Evolutionary conservation across 1,139 yeast species (phyloP).

Genomic region (Groenewaldozyma auringiensis): DNA sequence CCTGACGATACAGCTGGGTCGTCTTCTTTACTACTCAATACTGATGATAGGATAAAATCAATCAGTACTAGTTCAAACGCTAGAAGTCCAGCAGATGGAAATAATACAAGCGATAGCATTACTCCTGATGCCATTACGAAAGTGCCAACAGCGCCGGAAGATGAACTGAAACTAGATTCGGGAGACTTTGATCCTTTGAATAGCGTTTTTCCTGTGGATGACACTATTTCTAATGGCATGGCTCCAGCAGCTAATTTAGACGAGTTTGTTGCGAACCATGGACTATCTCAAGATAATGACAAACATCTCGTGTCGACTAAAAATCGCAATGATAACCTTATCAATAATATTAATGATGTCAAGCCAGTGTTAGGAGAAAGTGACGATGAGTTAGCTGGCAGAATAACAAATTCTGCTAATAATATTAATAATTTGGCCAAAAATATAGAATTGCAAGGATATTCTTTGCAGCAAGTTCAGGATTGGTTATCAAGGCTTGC

Average conservation of each 20-base stretch:
- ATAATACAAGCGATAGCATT: too few species aligned
- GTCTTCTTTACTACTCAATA: neutral
- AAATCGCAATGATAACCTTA: neutral
- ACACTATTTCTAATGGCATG: neutral
- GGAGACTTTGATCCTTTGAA: neutral
- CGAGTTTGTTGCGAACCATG: neutral
- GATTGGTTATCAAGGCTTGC: constrained; percentile 28
- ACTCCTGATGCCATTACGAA: too few species aligned
- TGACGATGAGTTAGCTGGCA: constrained; percentile 11
- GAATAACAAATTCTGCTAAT: constrained; percentile 9
- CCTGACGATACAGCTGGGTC: neutral
- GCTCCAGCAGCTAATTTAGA: neutral
- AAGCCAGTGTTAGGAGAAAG: neutral
- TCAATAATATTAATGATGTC: neutral
- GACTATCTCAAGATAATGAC: neutral
- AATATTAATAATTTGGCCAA: constrained; percentile 25
- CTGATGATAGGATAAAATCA: neutral
- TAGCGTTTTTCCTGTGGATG: neutral
- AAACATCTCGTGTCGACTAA: neutral
- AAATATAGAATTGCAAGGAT: constrained; percentile 27
- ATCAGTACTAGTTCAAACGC: neutral
- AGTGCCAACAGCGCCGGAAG: too few species aligned
- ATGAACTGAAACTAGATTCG: neutral
- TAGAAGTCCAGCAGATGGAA: neutral
- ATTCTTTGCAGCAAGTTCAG: constrained; percentile 29